Percentiles rank a stretch among this genome's conserved stretches.
Evolutionary conservation across 352 stramenopile species (phyloP).

Genomic region (Halophytophthora polymorphica): DNA sequence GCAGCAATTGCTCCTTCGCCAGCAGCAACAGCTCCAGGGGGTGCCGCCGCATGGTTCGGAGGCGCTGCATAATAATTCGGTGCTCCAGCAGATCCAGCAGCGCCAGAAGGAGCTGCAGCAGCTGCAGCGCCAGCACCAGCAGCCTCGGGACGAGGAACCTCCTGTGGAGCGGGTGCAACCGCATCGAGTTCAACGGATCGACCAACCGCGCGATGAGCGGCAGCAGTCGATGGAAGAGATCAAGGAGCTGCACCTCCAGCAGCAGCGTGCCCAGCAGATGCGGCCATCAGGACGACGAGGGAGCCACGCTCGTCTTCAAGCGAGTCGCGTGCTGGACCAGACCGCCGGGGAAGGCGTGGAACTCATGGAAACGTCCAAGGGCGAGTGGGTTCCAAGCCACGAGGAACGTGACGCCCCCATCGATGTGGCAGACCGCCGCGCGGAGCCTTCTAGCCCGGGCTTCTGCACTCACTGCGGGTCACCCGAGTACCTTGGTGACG

Average conservation of each 20-base stretch:
- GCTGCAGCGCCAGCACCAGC: constrained; percentile 19
- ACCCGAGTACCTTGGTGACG: constrained; percentile 37
- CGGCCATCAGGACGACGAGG: constrained; percentile 17
- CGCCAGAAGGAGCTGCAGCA: constrained; percentile 27
- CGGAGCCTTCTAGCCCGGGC: constrained; percentile 18
- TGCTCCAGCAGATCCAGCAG: constrained; percentile 31
- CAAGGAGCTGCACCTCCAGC: constrained; percentile 34
- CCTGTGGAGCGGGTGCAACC: constrained; percentile 4
- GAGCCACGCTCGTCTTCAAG: constrained; percentile 7
- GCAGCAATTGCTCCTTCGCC: constrained; percentile 23
- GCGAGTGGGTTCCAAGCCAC: constrained; percentile 59
- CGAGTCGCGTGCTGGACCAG: constrained; percentile 30
- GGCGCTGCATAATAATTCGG: constrained; percentile 12
- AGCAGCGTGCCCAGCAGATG: constrained; percentile 37
- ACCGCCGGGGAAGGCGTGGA: constrained; percentile 45
- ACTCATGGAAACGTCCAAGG: constrained; percentile 54
- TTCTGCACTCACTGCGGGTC: constrained; percentile 44
- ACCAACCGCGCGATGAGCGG: constrained; percentile 11
- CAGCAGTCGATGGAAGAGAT: constrained; percentile 20
- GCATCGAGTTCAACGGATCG: constrained; percentile 3
- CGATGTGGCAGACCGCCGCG: constrained; percentile 18
- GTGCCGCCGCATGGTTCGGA: constrained; percentile 9
- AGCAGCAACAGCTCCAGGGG: constrained; percentile 20
- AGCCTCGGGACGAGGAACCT: constrained; percentile 24
- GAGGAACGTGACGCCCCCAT: constrained; percentile 10